phyloP scores from a whole-genome alignment of 2,329 filamentous ascomycete species.

The Gnomoniopsis sp. region DNA sequence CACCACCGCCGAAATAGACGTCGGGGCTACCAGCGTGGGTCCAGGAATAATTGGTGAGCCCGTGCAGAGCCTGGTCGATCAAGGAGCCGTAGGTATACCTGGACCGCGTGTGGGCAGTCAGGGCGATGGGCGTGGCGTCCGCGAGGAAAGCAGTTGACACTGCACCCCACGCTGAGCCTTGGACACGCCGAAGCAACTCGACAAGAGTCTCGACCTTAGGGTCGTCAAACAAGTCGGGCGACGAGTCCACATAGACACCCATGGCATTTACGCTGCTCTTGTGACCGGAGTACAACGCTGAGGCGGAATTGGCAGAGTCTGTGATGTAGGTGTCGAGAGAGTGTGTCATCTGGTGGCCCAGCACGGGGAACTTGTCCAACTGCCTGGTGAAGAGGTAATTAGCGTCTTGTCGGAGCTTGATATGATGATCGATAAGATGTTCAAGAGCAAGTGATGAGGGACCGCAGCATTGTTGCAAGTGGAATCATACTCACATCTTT shows the following conservation, averaged over 20 bases:
- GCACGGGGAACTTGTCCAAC: slow-evolving; percentile 79
- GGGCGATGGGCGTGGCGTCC: slow-evolving; percentile 77
- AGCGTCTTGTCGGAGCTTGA: too few species aligned
- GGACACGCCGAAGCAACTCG: slow-evolving; percentile 65
- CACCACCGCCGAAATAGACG: slow-evolving; percentile 79
- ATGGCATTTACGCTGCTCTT: slow-evolving; percentile 81
- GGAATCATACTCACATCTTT: slow-evolving; percentile 47
- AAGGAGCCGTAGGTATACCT: slow-evolving; percentile 68
- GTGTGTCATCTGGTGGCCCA: slow-evolving; percentile 73
- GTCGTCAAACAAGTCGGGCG: slow-evolving; percentile 70
- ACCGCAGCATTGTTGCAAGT: too few species aligned
- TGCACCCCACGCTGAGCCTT: slow-evolving; percentile 56
- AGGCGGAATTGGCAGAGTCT: slow-evolving; percentile 81
- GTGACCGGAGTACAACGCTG: slow-evolving; percentile 77
- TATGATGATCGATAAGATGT: too few species aligned
- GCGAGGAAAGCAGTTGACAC: slow-evolving; percentile 80
- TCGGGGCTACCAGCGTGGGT: slow-evolving; percentile 71
- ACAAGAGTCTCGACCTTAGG: slow-evolving; percentile 84
- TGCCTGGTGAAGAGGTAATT: slow-evolving; percentile 33
- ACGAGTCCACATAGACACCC: slow-evolving; percentile 77
- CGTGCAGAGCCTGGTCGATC: slow-evolving; percentile 73
- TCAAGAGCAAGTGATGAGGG: too few species aligned
- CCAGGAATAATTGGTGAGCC: slow-evolving; percentile 78
- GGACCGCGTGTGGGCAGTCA: slow-evolving; percentile 69
- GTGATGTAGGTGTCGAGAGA: slow-evolving; percentile 63